These are phyloP conservation scores for Nitzschia inconspicua DNA, from an alignment of 108 stramenopile species.

Conservation along the genomic window DNA sequence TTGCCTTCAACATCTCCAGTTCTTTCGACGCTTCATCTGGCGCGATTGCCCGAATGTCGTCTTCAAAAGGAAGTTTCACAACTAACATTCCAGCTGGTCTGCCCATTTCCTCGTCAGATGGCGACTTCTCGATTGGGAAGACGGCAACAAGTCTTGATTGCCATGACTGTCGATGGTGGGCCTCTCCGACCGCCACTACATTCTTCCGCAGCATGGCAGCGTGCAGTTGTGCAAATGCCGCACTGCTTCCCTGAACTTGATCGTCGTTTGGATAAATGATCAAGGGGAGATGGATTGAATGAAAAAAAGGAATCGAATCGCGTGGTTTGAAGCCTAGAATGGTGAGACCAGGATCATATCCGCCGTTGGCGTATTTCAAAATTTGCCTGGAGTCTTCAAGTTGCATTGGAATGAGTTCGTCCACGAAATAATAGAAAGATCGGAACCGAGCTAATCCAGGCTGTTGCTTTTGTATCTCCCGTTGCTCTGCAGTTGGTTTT, in stretches of 20 bases:
- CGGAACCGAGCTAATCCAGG: slow-evolving; percentile 27
- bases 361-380: slow-evolving; percentile 33
- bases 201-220: slow-evolving; percentile 64
- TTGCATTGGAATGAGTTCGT: slow-evolving; percentile 27
- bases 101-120: slow-evolving; percentile 7
- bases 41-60: slow-evolving; percentile 45
- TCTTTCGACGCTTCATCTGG: slow-evolving; percentile 22
- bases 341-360: slow-evolving; percentile 27
- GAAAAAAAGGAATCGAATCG: slow-evolving; percentile 33
- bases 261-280: slow-evolving; percentile 57
- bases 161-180: slow-evolving; percentile 36
- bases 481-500: slow-evolving; percentile 15
- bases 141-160: slow-evolving; percentile 61
- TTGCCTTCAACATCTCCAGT: not conserved
- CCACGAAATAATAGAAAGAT: slow-evolving; percentile 30
- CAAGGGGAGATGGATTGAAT: slow-evolving; percentile 25
- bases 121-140: slow-evolving; percentile 45
- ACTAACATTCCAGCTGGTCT: slow-evolving; percentile 46
- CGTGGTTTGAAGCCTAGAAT: slow-evolving; percentile 61
- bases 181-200: slow-evolving; percentile 71
- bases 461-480: slow-evolving; percentile 8
- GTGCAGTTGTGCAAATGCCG: slow-evolving; percentile 58
- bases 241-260: slow-evolving; percentile 37
- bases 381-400: slow-evolving; percentile 21
- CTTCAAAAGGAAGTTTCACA: slow-evolving; percentile 57